Conservation (phyloP, 495 filamentous ascomycete genomes). For the Chaetomidium leptoderma region DNA sequence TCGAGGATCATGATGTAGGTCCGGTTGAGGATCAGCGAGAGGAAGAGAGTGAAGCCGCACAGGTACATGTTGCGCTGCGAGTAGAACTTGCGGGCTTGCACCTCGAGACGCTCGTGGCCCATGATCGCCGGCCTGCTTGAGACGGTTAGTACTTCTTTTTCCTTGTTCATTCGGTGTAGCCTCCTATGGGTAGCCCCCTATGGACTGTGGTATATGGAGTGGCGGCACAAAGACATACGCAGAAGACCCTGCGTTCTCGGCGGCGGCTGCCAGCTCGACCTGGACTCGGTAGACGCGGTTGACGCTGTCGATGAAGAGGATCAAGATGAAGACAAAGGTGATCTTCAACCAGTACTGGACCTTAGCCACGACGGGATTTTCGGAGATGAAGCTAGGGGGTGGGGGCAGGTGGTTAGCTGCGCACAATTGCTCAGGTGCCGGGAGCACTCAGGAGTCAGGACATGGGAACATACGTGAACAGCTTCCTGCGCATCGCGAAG, state of each 20-base stretch:
- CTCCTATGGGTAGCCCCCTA: no score
- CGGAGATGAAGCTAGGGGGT: conserved; percentile 60
- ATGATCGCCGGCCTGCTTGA: conserved; percentile 57
- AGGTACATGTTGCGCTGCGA: conserved; percentile 99
- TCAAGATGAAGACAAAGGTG: conserved; percentile 96
- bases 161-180: background rate
- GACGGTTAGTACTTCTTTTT: conserved; percentile 20
- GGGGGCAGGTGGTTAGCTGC: background rate
- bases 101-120: conserved; percentile 92
- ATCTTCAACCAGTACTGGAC: conserved; percentile 64
- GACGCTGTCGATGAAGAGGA: conserved; percentile 96
- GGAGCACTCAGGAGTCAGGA: background rate
- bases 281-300: conserved; percentile 98
- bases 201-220: conserved; percentile 2
- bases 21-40: conserved; percentile 97
- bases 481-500: conserved; percentile 76
- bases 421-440: background rate
- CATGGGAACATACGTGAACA: conserved; percentile 72
- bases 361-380: conserved; percentile 63
- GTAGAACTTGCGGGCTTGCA: conserved; percentile 99
- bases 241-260: conserved; percentile 38
- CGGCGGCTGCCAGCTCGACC: conserved; percentile 65
- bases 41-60: conserved; percentile 98
- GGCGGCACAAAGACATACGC: conserved; percentile 27
- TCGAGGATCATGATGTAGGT: conserved; percentile 98